A percentile compares a stretch with the other conserved stretches of the same genome.
These are phyloP conservation scores for Leccinum broughii DNA, from an alignment of 768 basidiomycete genomes.

Conservation along the genomic window DNA sequence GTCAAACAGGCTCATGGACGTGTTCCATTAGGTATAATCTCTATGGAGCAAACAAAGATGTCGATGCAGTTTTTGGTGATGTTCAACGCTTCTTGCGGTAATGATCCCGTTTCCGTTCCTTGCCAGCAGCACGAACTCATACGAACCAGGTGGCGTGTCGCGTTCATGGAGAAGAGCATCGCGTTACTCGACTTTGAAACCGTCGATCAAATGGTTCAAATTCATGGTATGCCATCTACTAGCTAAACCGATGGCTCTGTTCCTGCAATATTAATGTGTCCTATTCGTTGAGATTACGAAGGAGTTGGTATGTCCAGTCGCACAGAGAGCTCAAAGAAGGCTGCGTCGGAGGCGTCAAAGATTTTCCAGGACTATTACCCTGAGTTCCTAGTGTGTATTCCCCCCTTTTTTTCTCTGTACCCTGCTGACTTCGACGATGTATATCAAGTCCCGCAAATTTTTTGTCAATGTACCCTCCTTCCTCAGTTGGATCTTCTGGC, in stretches of 20 bases:
- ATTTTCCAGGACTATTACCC: slow-evolving; percentile 81
- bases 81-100: slow-evolving; percentile 75
- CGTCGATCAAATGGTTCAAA: slow-evolving; percentile 71
- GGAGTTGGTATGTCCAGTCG: slow-evolving; percentile 67
- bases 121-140: slow-evolving; percentile 6
- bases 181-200: slow-evolving; percentile 66
- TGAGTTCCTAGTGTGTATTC: slow-evolving; percentile 58
- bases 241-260: not conserved
- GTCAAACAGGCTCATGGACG: not conserved
- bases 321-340: slow-evolving; percentile 73
- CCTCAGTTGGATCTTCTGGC: slow-evolving; percentile 83
- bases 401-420: slow-evolving; percentile 16
- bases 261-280: not conserved
- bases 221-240: slow-evolving; percentile 54
- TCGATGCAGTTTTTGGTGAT: slow-evolving; percentile 74
- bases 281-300: slow-evolving; percentile 58
- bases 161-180: slow-evolving; percentile 71
- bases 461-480: slow-evolving; percentile 80
- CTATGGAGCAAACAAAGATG: slow-evolving; percentile 68
- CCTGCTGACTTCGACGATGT: not conserved
- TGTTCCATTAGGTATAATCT: slow-evolving; percentile 62
- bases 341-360: slow-evolving; percentile 69
- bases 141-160: slow-evolving; percentile 67
- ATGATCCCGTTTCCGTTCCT: not conserved
- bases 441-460: slow-evolving; percentile 63